Evolutionary conservation across 768 basidiomycete genomes (phyloP), one percentile per base, ranked within the genome.

Genomic region (Cubamyces lactineus): DNA sequence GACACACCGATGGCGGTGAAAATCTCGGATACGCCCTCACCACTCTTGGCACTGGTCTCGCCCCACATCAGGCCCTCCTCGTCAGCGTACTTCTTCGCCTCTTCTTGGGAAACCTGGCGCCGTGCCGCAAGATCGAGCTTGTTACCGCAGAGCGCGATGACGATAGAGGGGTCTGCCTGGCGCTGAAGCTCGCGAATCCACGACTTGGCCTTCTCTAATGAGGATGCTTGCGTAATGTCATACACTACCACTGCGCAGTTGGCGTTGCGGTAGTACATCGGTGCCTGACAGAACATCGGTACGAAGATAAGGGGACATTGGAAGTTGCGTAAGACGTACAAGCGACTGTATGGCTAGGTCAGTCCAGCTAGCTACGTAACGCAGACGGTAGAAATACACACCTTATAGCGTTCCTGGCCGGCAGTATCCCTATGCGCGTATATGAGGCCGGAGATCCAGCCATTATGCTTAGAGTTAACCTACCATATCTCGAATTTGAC

Each of bases 401-500:
- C 90, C 86, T 94, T 95, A 79, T 96, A 96, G 66, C 94, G 87
- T 76, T 96, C 94, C 78, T 96, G 94, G 34, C 94, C 94, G 43
- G 94, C 94, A 41, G 94, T 96, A 77, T 96, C 94, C 94, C 94
- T 94, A 54, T 55, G 53, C 50, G 47, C 54, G 61, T 53, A 53
- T 19, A 19, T 42, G 38, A 59, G 23, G 42, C 46, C 46, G 23
- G 50, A 4, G 19, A 59, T 3, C 26, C 12, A 5, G 54, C 21
- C 28, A 28, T 41, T n/a, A 58, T 11, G 57, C 5, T 34, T 9
- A 34, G 34, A 34, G 4, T 6, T 34, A 34, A 73, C 84, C 26
- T 71, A 95, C 96, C 95, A 96, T 72, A 96, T 96, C 80, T 98
- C 96, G 72, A 99, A 98, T 82, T 98, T 98, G 71, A 99, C 92